Conservation (phyloP, 1,284 basidiomycete species). For the Takashimella tepidaria region DNA sequence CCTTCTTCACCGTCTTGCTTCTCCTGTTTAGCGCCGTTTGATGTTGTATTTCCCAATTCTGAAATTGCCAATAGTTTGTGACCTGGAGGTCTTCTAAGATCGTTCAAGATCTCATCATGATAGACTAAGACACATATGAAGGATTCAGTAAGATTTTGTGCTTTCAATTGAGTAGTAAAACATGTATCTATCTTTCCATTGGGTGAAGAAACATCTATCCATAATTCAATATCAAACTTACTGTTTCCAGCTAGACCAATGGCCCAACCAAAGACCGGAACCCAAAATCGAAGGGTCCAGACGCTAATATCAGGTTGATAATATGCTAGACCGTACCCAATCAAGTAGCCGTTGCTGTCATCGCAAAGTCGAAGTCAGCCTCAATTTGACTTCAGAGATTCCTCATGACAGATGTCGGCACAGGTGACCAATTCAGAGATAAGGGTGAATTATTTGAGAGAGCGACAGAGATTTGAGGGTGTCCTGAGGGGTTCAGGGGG, state of each 20-base stretch:
- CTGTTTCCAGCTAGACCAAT: slow-evolving; percentile 67
- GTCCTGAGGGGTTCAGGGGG: no score
- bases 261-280: slow-evolving; percentile 62
- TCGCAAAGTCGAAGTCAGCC: neutral
- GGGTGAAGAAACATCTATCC: neutral
- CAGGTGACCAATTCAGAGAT: no score
- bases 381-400: no score
- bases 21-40: slow-evolving; percentile 3
- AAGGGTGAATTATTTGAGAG: neutral
- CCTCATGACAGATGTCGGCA: no score
- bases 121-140: slow-evolving; percentile 49
- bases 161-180: no score
- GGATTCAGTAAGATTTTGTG: no score
- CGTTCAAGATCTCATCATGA: slow-evolving; percentile 82
- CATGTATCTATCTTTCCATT: no score
- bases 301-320: slow-evolving; percentile 29
- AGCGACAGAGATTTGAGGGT: neutral
- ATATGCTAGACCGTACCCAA: slow-evolving; percentile 23
- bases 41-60: neutral
- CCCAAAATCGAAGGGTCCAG: slow-evolving; percentile 53
- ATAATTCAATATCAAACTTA: slow-evolving; percentile 15
- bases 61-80: slow-evolving; percentile 19
- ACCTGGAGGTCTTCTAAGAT: slow-evolving; percentile 54
- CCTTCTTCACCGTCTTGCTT: slow-evolving; percentile 33
- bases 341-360: slow-evolving; percentile 27